phyloP scores from a whole-genome alignment of 495 filamentous ascomycete genomes.

The Aspergillus sparsus region DNA sequence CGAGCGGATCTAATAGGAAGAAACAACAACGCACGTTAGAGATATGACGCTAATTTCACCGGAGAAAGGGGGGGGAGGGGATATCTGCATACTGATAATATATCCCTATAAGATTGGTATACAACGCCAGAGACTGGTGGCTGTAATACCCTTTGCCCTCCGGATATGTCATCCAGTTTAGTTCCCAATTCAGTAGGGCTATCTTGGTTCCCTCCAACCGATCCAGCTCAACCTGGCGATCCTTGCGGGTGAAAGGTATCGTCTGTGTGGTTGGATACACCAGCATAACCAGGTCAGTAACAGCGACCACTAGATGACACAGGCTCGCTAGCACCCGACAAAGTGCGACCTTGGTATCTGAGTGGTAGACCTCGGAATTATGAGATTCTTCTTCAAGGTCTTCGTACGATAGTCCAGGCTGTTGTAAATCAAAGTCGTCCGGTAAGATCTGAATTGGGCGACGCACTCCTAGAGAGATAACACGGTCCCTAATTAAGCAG shows the following conservation, averaged over 20 bases:
- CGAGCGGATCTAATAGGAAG: conserved; percentile 11
- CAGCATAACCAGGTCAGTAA: conserved; percentile 17
- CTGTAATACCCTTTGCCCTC: conserved; percentile 21
- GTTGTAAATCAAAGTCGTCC: conserved; percentile 19
- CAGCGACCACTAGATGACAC: conserved; percentile 18
- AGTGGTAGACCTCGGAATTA: conserved; percentile 20
- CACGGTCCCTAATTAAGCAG: conserved; percentile 23
- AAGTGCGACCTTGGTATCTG: conserved; percentile 16
- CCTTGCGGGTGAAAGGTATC: conserved; percentile 4
- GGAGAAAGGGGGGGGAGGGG: not conserved
- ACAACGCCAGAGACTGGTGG: conserved; percentile 20
- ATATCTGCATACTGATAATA: conserved; percentile 19
- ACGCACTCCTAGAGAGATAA: conserved; percentile 22
- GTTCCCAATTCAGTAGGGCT: conserved; percentile 19
- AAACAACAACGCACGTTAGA: not conserved
- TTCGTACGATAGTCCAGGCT: conserved; percentile 15
- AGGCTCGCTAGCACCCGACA: conserved; percentile 19
- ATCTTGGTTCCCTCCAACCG: conserved; percentile 20
- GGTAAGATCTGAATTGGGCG: conserved; percentile 23
- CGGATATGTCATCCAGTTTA: conserved; percentile 19
- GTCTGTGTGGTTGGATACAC: conserved; percentile 15
- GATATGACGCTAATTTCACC: not conserved
- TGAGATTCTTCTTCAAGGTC: conserved; percentile 17
- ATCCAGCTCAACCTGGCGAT: conserved; percentile 2
- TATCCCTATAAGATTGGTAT: conserved; percentile 19